These are phyloP conservation scores for Fusarium bulbicola DNA, from an alignment of 2,329 filamentous ascomycete species.

Conservation along the genomic window DNA sequence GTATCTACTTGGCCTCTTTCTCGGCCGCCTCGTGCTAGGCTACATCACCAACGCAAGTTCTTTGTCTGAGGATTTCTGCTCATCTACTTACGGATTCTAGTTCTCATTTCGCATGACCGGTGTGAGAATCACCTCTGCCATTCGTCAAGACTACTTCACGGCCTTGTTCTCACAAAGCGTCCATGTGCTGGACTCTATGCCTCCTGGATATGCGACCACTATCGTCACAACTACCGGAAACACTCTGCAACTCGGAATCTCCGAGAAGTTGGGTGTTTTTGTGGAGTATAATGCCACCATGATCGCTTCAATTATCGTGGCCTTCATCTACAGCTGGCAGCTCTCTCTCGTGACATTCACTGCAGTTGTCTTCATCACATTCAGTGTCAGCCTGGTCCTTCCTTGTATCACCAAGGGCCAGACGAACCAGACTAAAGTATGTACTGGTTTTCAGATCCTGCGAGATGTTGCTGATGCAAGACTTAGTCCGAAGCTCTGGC, in stretches of 20 bases:
- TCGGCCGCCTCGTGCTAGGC: not conserved
- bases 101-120: conserved; percentile 59
- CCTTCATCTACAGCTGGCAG: conserved; percentile 61
- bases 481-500: conserved; percentile 39
- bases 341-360: conserved; percentile 61
- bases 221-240: conserved; percentile 63
- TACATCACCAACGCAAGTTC: not conserved
- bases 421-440: conserved; percentile 47
- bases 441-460: too few species aligned
- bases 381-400: conserved; percentile 44
- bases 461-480: not conserved
- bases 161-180: conserved; percentile 60
- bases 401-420: conserved; percentile 46
- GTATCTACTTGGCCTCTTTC: not conserved
- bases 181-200: conserved; percentile 58
- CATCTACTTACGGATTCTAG: conserved; percentile 23
- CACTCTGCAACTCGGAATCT: conserved; percentile 63
- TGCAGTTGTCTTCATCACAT: conserved; percentile 53
- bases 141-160: conserved; percentile 59
- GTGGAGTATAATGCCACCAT: conserved; percentile 51
- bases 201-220: conserved; percentile 59
- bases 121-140: conserved; percentile 58
- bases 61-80: too few species aligned
- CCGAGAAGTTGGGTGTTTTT: conserved; percentile 57
- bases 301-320: conserved; percentile 53